Percentiles rank a stretch among this genome's conserved stretches.
These are phyloP conservation scores for Aspergillus incahuasiensis DNA, from an alignment of 495 filamentous ascomycete genomes.

Conservation along the genomic window DNA sequence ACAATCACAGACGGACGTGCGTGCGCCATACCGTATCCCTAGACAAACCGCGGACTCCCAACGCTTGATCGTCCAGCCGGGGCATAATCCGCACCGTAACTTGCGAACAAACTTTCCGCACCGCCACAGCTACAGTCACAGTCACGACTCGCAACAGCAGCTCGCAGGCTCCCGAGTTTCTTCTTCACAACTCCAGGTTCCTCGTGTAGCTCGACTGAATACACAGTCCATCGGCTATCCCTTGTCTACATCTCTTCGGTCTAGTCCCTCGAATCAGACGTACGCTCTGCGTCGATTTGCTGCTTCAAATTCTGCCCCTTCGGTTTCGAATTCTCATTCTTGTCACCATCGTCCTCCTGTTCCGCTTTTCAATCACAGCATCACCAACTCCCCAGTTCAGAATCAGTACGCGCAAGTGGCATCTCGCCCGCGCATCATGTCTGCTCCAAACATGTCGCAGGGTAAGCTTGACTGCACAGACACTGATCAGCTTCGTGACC, in stretches of 20 bases:
- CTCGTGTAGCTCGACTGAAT: conserved; percentile 36
- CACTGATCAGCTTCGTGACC: background rate
- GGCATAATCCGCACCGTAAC: conserved; percentile 25
- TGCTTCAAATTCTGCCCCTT: conserved; percentile 31
- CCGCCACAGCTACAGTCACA: background rate
- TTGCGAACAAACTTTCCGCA: background rate
- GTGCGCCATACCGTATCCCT: conserved; percentile 36
- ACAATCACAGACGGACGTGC: conserved; percentile 28
- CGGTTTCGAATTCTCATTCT: conserved; percentile 19
- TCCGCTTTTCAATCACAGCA: conserved; percentile 46
- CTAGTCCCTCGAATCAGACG: conserved; percentile 37
- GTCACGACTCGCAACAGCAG: conserved; percentile 36
- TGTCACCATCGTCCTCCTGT: conserved; percentile 45
- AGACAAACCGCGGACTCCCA: conserved; percentile 32
- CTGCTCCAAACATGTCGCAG: conserved; percentile 32
- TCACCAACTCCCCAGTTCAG: conserved; percentile 21
- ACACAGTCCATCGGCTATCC: conserved; percentile 30
- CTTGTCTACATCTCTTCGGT: conserved; percentile 43
- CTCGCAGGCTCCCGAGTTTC: conserved; percentile 27
- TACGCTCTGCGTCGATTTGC: conserved; percentile 29
- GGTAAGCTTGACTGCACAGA: conserved; percentile 15
- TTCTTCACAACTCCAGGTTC: conserved; percentile 22
- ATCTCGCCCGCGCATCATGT: conserved; percentile 37
- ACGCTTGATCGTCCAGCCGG: conserved; percentile 29
- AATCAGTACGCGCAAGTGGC: conserved; percentile 21